phyloP scores from a whole-genome alignment of 768 basidiomycete species.

The Aureoboletus auriporus region DNA sequence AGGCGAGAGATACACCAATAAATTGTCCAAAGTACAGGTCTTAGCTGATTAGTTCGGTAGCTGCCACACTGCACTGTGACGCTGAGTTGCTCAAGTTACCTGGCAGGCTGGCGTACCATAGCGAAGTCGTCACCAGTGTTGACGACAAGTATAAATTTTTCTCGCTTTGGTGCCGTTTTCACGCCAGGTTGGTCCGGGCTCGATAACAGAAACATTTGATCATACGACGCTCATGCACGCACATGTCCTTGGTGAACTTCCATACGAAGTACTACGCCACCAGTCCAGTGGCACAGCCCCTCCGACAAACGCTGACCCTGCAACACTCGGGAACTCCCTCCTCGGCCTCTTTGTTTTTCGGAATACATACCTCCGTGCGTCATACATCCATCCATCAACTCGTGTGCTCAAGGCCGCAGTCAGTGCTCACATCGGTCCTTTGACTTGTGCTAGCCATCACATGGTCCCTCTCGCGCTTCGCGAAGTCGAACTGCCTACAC shows the following conservation, averaged over 20 bases:
- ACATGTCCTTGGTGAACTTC: constrained; percentile 60
- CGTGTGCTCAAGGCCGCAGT: constrained; percentile 87
- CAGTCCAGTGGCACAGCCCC: constrained; percentile 38
- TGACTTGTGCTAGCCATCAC: constrained; percentile 82
- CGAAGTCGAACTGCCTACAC: constrained; percentile 68
- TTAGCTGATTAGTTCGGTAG: constrained; percentile 30
- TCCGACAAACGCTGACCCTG: constrained; percentile 70
- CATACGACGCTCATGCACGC: constrained; percentile 75
- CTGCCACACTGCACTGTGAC: constrained; percentile 42
- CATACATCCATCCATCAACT: constrained; percentile 87
- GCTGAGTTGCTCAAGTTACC: constrained; percentile 35
- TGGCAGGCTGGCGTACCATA: too few species aligned
- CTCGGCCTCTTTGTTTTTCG: constrained; percentile 89
- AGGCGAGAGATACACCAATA: constrained; percentile 35
- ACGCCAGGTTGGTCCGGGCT: constrained; percentile 68
- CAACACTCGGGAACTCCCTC: constrained; percentile 77
- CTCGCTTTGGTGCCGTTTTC: constrained; percentile 66
- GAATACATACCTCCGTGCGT: constrained; percentile 66
- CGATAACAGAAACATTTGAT: constrained; percentile 48
- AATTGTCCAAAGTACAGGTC: neutral
- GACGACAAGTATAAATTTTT: too few species aligned
- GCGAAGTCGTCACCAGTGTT: too few species aligned
- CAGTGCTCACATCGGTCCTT: constrained; percentile 86
- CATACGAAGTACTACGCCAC: constrained; percentile 55
- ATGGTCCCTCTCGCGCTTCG: constrained; percentile 82